Base-by-base conservation (phyloP, 257 asterid species). In the Solanum chiquidenum region DNA sequence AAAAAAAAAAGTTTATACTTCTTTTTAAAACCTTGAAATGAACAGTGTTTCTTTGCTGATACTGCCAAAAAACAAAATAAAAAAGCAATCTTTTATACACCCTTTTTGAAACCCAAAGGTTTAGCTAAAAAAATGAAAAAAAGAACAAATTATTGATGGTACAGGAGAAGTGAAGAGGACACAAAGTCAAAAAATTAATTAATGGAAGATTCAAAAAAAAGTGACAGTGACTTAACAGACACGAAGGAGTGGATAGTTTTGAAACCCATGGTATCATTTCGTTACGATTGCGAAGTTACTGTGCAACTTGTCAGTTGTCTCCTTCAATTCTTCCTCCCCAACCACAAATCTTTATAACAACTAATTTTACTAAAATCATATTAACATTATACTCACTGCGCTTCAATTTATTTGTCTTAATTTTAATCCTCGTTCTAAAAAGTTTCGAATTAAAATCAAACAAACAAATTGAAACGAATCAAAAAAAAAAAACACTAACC, bases 401-500 rank as follows among this genome's bases (percentile, higher is more conserved):
- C n/a, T n/a, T 62, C 14, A n/a, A 62, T 62, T 62, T 25, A 62
- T 62, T 62, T 23, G 3, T n/a, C 3, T 5, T 49, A 49, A 49
- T 49, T 49, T 16, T 49, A 49, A 49, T 49, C 21, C 10, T 55
- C n/a, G 9, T 55, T 55, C 4, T 20, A 55, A 55, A 1, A 7
- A 6, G 64, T 55, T 55, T 55, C 25, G 2, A 7, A 58, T 10
- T n/a, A 60, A 23, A n/a, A 52, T 52, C 31, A 62, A 11, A 9
- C 71, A 62, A 62, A 62, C 16, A 23, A n/a, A 62, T n/a, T 62
- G 16, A 62, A 62, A 23, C 14, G 71, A 71, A 71, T 12, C 5
- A 1, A 33, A 21, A 27, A 18, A 52, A 18, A 46, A 64, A 16
- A 72, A 11, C 10, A 89, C 97, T 79, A 86, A 97, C 99, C 98